Evolutionary conservation across 148 eudicot species (phyloP), one percentile per base, ranked within the genome.

Genomic region (Diospyros lotus): DNA sequence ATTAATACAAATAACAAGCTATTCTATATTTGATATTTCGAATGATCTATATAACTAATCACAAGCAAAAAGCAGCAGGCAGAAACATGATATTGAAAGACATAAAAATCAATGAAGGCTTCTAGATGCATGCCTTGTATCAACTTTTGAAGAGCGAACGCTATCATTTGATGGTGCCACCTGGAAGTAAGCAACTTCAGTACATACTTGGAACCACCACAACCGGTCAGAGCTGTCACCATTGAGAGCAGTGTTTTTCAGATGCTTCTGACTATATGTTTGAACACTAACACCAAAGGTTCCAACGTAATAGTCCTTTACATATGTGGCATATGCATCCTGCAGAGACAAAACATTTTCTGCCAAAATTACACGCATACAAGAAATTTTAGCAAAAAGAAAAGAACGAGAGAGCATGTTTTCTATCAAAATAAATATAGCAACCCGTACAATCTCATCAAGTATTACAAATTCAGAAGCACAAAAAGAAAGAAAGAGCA

Each of bases 171-270:
- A 64, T 28, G 98, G 98, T 46, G 99, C 99, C 70, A 93, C 97
- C 87, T 96, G 98, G 83, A 96, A 96, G 83, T 91, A 96, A 75
- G 99, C 99, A 79, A 96, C 98, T 88, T 96, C 99, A 53, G 93
- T 96, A 80, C 98, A 93, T 58, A 96, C 99, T 88, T 96, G 99
- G 90, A 96, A 96, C 99, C 99, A 96, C 98, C 99, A 96, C 78
- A 96, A 78, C 69, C 99, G 85, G 68, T 88, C 91, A 77, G 84
- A 83, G 78, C 75, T 81, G n/a, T 77, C 76, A 68, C 76, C 79
- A 74, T 83, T 78, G 55, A 81, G 66, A 14, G 68, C 76, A 62
- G 91, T 89, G 58, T 79, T 82, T 86, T 83, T 96, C 81, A 96
- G 78, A 77, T 87, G 69, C 6, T 88, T 77, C 79, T 90, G 98